These are phyloP conservation scores for Pseudocercospora crystallina DNA, from an alignment of 2,329 filamentous ascomycete genomes.

Conservation along the genomic window DNA sequence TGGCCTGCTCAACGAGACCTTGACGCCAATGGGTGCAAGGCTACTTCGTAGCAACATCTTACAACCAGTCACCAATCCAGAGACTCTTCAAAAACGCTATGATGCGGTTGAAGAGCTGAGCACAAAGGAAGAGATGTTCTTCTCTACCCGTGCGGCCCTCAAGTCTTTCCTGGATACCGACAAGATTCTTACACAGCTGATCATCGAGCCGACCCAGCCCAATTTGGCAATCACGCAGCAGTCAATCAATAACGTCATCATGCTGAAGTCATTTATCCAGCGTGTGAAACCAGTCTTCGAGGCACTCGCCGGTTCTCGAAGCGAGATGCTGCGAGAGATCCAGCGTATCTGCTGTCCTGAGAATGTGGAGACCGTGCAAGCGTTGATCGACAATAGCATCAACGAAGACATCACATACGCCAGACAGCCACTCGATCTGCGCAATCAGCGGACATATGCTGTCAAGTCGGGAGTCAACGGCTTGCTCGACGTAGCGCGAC, in stretches of 20 bases:
- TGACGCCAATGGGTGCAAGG: constrained; percentile 84
- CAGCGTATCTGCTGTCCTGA: constrained; percentile 66
- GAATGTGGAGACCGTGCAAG: constrained; percentile 60
- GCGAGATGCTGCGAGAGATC: constrained; percentile 65
- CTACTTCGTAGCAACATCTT: constrained; percentile 82
- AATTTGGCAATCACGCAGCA: constrained; percentile 72
- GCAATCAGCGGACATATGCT: constrained; percentile 88
- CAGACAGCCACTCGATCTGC: constrained; percentile 75
- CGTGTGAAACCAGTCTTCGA: constrained; percentile 67
- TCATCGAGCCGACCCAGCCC: constrained; percentile 67
- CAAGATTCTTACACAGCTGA: constrained; percentile 76
- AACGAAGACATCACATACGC: constrained; percentile 80
- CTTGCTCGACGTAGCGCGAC: constrained; percentile 81
- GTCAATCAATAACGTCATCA: constrained; percentile 80
- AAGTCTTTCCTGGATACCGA: constrained; percentile 78
- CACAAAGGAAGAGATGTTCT: constrained; percentile 81
- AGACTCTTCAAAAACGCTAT: constrained; percentile 70
- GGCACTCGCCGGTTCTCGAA: constrained; percentile 64
- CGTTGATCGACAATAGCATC: constrained; percentile 67
- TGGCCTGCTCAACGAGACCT: constrained; percentile 78
- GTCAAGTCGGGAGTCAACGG: constrained; percentile 84
- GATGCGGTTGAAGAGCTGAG: constrained; percentile 82
- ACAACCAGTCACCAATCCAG: constrained; percentile 75
- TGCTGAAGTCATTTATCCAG: constrained; percentile 78
- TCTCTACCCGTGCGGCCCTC: constrained; percentile 70